Conservation (phyloP, 148 eudicot genomes). For the Rhododendron henanense region DNA sequence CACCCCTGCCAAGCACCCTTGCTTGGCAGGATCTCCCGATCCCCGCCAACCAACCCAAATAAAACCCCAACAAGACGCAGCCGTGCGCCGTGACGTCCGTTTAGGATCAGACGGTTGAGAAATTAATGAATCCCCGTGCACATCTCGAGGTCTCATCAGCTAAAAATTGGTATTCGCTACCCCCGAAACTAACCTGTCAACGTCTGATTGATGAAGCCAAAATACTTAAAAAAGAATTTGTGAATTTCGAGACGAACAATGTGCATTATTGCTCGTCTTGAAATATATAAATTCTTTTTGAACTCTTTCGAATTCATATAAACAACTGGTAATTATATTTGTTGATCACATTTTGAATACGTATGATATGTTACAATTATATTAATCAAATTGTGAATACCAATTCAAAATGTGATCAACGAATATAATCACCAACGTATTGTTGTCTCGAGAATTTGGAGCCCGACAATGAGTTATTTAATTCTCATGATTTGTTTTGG, state of each 20-base stretch:
- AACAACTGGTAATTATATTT: too few relatives aligned
- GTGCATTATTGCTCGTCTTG: too few relatives aligned
- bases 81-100: constrained; percentile 9
- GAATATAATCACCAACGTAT: background rate
- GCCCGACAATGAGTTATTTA: background rate
- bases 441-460: too few relatives aligned
- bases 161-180: background rate
- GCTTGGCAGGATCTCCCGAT: too few relatives aligned
- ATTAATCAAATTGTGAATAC: background rate
- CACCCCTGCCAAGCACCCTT: too few relatives aligned
- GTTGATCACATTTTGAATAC: background rate
- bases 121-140: background rate
- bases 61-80: constrained; percentile 1
- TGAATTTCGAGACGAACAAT: background rate
- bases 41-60: background rate
- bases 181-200: background rate
- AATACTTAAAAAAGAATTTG: background rate
- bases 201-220: background rate
- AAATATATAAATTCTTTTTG: too few relatives aligned
- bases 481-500: too few relatives aligned
- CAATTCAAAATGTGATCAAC: background rate
- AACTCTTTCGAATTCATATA: too few relatives aligned
- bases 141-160: background rate
- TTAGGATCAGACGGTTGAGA: background rate
- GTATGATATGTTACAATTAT: background rate